Conservation (phyloP, 768 basidiomycete species). For the Tubosaeta brunneosetosa region DNA sequence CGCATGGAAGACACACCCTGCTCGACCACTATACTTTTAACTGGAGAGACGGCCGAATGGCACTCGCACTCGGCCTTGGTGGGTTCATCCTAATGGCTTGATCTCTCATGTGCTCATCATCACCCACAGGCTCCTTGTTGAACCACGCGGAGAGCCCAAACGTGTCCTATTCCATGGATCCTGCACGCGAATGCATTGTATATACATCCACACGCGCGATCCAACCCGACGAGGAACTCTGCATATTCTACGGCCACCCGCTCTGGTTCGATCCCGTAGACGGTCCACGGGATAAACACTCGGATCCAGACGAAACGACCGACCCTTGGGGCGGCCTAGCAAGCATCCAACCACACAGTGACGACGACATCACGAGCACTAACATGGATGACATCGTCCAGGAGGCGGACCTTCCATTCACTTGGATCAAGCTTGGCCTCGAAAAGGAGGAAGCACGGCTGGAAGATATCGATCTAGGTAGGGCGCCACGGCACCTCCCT, state of each 20-base stretch:
- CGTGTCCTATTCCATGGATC: slow-evolving; percentile 58
- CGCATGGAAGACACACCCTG: slow-evolving; percentile 57
- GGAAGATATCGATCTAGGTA: slow-evolving; percentile 43
- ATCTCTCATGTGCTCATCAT: slow-evolving; percentile 1
- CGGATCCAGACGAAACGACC: background rate
- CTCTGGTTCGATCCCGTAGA: slow-evolving; percentile 58
- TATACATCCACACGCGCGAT: slow-evolving; percentile 56
- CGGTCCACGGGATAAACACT: background rate
- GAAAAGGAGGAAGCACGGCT: slow-evolving; percentile 57
- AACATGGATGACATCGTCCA: slow-evolving; percentile 41
- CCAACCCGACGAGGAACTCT: slow-evolving; percentile 63
- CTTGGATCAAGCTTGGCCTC: slow-evolving; percentile 52
- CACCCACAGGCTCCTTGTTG: slow-evolving; percentile 67
- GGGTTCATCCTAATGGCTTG: slow-evolving; percentile 1
- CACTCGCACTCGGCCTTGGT: slow-evolving; percentile 77
- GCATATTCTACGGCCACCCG: slow-evolving; percentile 70
- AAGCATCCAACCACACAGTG: slow-evolving; percentile 1
- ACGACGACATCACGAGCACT: background rate
- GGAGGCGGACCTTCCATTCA: slow-evolving; percentile 64
- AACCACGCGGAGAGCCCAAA: slow-evolving; percentile 73
- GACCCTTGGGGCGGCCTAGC: slow-evolving; percentile 9
- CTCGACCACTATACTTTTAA: slow-evolving; percentile 75
- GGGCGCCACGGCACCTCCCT: too few species aligned
- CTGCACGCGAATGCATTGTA: slow-evolving; percentile 51
- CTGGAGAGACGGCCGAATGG: slow-evolving; percentile 72